These are phyloP conservation scores for Dacryopinax spathularia DNA, from an alignment of 768 basidiomycete species.

Conservation along the genomic window DNA sequence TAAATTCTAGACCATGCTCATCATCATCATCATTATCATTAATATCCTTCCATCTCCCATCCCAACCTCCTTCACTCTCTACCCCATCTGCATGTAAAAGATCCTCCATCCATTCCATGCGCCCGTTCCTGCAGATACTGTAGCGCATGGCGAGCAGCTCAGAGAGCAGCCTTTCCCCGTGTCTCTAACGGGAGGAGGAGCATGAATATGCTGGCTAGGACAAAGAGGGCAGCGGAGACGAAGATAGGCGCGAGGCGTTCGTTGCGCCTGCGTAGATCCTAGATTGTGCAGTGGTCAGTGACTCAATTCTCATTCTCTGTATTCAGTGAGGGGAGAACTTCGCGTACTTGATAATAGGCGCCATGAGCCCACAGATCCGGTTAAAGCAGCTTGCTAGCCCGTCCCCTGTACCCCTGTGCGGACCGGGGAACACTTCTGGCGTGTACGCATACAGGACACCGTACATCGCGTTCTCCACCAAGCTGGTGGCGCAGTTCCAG, in stretches of 20 bases:
- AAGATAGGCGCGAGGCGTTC: constrained; percentile 26
- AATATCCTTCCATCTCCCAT: background rate
- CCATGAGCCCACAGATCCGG: constrained; percentile 34
- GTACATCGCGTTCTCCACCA: constrained; percentile 28
- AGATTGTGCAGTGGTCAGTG: background rate
- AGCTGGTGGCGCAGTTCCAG: constrained; percentile 32
- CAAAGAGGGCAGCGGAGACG: constrained; percentile 34
- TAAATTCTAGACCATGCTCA: no score
- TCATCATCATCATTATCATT: background rate
- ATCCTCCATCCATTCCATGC: background rate
- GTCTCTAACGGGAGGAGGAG: constrained; percentile 34
- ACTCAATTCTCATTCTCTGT: no score
- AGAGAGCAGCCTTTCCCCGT: background rate
- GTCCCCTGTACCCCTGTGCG: constrained; percentile 42
- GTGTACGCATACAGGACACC: constrained; percentile 44
- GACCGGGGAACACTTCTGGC: constrained; percentile 45
- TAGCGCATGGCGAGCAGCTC: background rate
- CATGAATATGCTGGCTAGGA: constrained; percentile 30
- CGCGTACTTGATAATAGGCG: constrained; percentile 24
- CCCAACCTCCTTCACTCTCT: background rate
- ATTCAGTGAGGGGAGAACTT: no score
- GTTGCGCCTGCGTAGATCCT: constrained; percentile 18
- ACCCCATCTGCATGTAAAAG: background rate
- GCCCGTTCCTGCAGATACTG: background rate
- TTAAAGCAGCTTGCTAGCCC: constrained; percentile 38